phyloP scores from a whole-genome alignment of 2,329 filamentous ascomycete species.

The Phyllosticta paracitricarpa region DNA sequence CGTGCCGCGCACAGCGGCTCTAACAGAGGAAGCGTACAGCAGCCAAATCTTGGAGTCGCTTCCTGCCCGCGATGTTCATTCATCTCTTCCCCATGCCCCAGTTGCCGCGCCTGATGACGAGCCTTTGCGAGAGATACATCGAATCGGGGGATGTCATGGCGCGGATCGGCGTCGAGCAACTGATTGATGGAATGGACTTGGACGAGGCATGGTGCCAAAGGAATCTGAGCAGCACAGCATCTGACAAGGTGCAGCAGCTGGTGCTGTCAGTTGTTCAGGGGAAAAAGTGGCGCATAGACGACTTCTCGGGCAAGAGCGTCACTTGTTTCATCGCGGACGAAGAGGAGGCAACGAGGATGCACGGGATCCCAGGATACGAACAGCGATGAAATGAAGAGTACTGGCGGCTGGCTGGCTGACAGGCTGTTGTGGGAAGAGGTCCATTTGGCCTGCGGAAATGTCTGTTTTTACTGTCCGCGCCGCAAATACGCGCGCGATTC shows the following conservation, averaged over 20 bases:
- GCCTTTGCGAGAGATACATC: constrained; percentile 15
- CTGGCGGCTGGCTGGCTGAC: not conserved
- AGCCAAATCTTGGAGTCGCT: not conserved
- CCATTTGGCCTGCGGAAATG: not conserved
- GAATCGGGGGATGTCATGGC: constrained; percentile 15
- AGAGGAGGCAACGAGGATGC: constrained; percentile 13
- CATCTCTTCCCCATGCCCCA: not conserved
- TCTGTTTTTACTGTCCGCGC: not conserved
- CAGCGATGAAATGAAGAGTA: not conserved
- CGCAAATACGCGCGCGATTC: not conserved
- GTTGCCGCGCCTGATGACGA: not conserved
- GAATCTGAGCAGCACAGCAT: constrained; percentile 10
- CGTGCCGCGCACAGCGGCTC: not conserved
- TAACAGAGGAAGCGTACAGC: not conserved
- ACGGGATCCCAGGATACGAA: constrained; percentile 13
- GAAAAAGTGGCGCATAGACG: constrained; percentile 16
- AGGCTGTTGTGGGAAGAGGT: not conserved
- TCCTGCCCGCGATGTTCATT: not conserved
- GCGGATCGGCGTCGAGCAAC: constrained; percentile 19
- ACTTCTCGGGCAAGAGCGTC: constrained; percentile 16
- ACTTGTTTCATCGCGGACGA: constrained; percentile 17
- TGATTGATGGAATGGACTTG: constrained; percentile 20
- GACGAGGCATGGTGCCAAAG: constrained; percentile 14
- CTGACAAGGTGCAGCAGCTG: constrained; percentile 9
- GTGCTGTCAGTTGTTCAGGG: constrained; percentile 11